Percentiles rank a stretch among this genome's conserved stretches.
phyloP scores from a whole-genome alignment of 768 basidiomycete species.

The Zangia roseola region DNA sequence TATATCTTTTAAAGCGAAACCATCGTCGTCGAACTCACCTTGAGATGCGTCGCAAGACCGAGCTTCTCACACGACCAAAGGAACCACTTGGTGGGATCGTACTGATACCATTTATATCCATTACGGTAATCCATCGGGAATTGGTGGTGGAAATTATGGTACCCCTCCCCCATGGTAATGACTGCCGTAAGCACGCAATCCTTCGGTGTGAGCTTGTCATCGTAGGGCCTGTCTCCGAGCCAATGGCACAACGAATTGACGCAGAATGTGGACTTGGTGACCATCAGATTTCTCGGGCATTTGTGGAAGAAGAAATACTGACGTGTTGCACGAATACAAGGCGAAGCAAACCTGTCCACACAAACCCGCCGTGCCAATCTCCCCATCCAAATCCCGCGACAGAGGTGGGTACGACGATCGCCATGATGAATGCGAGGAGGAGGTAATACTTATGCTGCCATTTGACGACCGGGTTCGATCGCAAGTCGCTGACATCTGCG shows the following conservation, averaged over 20 bases:
- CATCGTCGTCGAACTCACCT: constrained; percentile 30
- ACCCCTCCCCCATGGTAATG: constrained; percentile 91
- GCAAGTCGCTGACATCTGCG: constrained; percentile 85
- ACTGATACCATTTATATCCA: constrained; percentile 89
- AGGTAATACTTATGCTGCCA: constrained; percentile 90
- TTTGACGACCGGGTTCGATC: constrained; percentile 71
- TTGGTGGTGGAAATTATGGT: constrained; percentile 97
- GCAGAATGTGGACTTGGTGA: constrained; percentile 84
- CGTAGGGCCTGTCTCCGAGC: constrained; percentile 90
- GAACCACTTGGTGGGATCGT: constrained; percentile 94
- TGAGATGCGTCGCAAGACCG: constrained; percentile 57
- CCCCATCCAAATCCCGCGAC: constrained; percentile 83
- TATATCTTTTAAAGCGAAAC: not conserved
- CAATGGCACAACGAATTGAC: constrained; percentile 97
- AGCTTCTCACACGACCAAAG: constrained; percentile 50
- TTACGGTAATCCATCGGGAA: constrained; percentile 98
- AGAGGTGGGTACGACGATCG: constrained; percentile 69
- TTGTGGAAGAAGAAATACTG: constrained; percentile 26
- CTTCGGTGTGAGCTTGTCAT: constrained; percentile 91
- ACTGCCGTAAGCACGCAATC: constrained; percentile 90
- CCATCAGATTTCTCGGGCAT: not conserved
- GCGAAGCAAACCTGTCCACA: constrained; percentile 80
- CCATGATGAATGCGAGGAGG: constrained; percentile 65
- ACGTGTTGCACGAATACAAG: constrained; percentile 88
- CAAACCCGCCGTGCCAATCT: constrained; percentile 81